Evolutionary conservation across 768 basidiomycete genomes (phyloP).

Genomic region (Fomitopsis serialis): DNA sequence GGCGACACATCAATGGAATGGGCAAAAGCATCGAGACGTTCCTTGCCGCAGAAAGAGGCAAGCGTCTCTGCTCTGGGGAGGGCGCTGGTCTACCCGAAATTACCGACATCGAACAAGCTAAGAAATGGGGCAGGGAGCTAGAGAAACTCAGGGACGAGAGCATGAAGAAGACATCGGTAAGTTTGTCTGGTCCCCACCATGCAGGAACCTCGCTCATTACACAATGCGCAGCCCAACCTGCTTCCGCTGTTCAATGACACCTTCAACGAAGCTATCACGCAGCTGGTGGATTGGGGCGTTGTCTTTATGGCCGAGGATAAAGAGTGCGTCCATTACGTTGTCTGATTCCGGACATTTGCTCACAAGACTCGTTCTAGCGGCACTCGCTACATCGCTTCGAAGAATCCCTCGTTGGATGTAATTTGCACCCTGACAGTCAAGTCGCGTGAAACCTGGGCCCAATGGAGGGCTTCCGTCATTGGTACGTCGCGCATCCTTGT

Average conservation of each 20-base stretch:
- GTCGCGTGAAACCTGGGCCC: constrained; percentile 57
- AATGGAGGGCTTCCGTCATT: constrained; percentile 60
- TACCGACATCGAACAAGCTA: constrained; percentile 63
- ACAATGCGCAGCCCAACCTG: constrained; percentile 42
- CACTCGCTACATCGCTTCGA: constrained; percentile 70
- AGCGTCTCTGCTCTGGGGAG: constrained; percentile 57
- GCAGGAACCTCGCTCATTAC: neutral
- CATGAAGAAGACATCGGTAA: constrained; percentile 47
- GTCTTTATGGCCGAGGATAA: constrained; percentile 60
- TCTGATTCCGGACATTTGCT: neutral
- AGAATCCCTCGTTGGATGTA: constrained; percentile 61
- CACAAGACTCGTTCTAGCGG: constrained; percentile 38
- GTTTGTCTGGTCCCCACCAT: constrained; percentile 16
- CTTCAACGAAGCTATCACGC: constrained; percentile 75
- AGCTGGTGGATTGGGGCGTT: constrained; percentile 69
- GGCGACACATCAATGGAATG: constrained; percentile 64
- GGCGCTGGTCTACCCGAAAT: constrained; percentile 27
- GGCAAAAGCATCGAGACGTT: constrained; percentile 67
- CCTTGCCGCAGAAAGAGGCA: constrained; percentile 59
- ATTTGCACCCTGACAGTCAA: constrained; percentile 63
- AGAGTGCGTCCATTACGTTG: constrained; percentile 40
- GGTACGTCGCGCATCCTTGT: constrained; percentile 36
- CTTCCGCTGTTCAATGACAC: constrained; percentile 60
- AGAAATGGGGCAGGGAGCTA: constrained; percentile 69
- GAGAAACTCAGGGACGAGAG: constrained; percentile 49